phyloP scores from a whole-genome alignment of 2,329 filamentous ascomycete species.

The Colletotrichum sp. region DNA sequence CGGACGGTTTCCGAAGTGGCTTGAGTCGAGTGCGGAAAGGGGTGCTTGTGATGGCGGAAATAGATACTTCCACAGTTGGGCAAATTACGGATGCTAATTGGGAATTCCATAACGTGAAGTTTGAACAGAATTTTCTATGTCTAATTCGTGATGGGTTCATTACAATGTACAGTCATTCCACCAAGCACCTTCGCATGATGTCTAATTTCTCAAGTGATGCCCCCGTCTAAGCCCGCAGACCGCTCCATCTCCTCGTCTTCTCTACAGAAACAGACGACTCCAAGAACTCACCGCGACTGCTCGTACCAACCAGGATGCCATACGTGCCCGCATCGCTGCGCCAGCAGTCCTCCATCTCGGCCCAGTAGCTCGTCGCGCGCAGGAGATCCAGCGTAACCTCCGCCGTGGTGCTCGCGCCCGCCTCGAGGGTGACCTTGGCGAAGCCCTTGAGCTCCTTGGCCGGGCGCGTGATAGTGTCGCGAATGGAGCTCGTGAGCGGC shows the following conservation, averaged over 20 bases:
- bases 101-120: neutral
- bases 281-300: slow-evolving; percentile 28
- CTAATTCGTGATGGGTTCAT: neutral
- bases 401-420: slow-evolving; percentile 35
- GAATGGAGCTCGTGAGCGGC: slow-evolving; percentile 20
- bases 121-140: neutral
- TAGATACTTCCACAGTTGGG: neutral
- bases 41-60: neutral
- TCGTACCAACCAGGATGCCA: slow-evolving; percentile 39
- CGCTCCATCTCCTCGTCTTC: slow-evolving; percentile 19
- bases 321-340: slow-evolving; percentile 40
- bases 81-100: neutral
- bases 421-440: slow-evolving; percentile 42
- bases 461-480: slow-evolving; percentile 35
- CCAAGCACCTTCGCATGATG: neutral
- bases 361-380: slow-evolving; percentile 44
- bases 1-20: slow-evolving; percentile 3
- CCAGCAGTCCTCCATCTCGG: slow-evolving; percentile 43
- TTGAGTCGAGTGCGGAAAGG: neutral
- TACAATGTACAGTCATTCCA: neutral
- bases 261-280: slow-evolving; percentile 16
- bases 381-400: slow-evolving; percentile 35
- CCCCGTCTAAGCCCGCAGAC: slow-evolving; percentile 1
- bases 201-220: neutral
- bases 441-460: slow-evolving; percentile 50